Evolutionary conservation across 1,284 basidiomycete genomes (phyloP).

Genomic region (Ganoderma sp.): DNA sequence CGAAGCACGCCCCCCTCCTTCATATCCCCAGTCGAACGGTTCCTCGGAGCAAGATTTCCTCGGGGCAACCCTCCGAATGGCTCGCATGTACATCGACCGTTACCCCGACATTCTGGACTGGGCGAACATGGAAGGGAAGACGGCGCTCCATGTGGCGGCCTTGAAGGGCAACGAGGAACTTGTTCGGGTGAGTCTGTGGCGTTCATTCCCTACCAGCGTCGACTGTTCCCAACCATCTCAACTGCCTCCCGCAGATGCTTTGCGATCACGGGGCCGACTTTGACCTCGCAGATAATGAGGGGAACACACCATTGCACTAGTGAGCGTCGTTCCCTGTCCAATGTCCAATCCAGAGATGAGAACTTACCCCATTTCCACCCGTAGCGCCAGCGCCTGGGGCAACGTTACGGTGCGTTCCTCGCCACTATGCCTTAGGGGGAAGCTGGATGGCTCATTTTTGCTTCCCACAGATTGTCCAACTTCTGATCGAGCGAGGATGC

Average conservation of each 20-base stretch:
- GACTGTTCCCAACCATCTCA: constrained; percentile 11
- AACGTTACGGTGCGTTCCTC: constrained; percentile 67
- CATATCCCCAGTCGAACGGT: constrained; percentile 53
- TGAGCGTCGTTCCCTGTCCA: constrained; percentile 48
- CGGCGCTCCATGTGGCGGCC: constrained; percentile 87
- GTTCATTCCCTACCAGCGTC: constrained; percentile 32
- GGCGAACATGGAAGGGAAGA: constrained; percentile 88
- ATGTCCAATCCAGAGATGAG: constrained; percentile 8
- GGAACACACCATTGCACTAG: constrained; percentile 94
- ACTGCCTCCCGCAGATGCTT: constrained; percentile 65
- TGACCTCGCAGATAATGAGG: constrained; percentile 87
- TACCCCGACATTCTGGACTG: constrained; percentile 88
- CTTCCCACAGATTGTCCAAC: constrained; percentile 70
- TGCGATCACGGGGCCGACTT: constrained; percentile 88
- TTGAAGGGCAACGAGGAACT: constrained; percentile 90
- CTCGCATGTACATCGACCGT: constrained; percentile 78
- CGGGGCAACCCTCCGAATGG: constrained; percentile 79
- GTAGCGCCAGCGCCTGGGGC: constrained; percentile 84
- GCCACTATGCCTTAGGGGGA: constrained; percentile 16
- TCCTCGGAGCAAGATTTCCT: constrained; percentile 64
- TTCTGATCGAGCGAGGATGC: constrained; percentile 89
- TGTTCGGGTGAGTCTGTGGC: constrained; percentile 65
- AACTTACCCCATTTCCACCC: constrained; percentile 26
- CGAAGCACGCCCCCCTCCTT: constrained; percentile 65
- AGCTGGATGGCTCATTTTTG: constrained; percentile 30